Percentiles rank a stretch among this genome's conserved stretches.
These are phyloP conservation scores for Penicillium argentinense DNA, from an alignment of 495 filamentous ascomycete genomes.

Conservation along the genomic window DNA sequence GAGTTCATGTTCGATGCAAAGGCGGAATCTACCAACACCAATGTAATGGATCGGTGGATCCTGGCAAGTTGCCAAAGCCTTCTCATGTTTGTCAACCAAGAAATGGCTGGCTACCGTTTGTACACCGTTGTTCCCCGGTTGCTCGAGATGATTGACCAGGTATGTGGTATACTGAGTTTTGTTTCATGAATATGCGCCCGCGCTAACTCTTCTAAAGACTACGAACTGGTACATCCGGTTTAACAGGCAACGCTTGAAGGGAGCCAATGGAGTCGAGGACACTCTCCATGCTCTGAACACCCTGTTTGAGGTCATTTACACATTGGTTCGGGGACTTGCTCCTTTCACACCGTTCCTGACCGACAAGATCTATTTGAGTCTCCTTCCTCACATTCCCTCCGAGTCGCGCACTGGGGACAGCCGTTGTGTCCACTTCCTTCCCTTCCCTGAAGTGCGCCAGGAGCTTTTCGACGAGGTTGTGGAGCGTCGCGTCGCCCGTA, in stretches of 20 bases:
- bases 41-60: conserved; percentile 98
- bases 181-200: too few relatives aligned
- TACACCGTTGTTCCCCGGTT: conserved; percentile 94
- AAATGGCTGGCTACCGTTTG: conserved; percentile 88
- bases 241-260: conserved; percentile 94
- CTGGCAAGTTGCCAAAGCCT: conserved; percentile 90
- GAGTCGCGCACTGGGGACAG: conserved; percentile 62
- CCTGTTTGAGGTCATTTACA: conserved; percentile 95
- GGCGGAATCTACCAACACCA: conserved; percentile 70
- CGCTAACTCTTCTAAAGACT: too few relatives aligned
- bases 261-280: conserved; percentile 83
- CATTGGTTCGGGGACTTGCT: conserved; percentile 78
- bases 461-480: conserved; percentile 86
- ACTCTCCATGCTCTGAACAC: conserved; percentile 91
- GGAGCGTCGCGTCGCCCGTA: conserved; percentile 81
- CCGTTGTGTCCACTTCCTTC: conserved; percentile 88
- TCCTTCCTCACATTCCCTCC: conserved; percentile 81
- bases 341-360: conserved; percentile 96
- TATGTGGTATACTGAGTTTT: too few relatives aligned
- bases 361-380: conserved; percentile 86
- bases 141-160: conserved; percentile 86
- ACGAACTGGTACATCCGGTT: conserved; percentile 99
- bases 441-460: conserved; percentile 82
- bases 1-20: conserved; percentile 80
- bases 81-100: conserved; percentile 88